Base-by-base conservation (phyloP, 1,139 yeast species). In the Scheffersomyces cryptocercus region DNA sequence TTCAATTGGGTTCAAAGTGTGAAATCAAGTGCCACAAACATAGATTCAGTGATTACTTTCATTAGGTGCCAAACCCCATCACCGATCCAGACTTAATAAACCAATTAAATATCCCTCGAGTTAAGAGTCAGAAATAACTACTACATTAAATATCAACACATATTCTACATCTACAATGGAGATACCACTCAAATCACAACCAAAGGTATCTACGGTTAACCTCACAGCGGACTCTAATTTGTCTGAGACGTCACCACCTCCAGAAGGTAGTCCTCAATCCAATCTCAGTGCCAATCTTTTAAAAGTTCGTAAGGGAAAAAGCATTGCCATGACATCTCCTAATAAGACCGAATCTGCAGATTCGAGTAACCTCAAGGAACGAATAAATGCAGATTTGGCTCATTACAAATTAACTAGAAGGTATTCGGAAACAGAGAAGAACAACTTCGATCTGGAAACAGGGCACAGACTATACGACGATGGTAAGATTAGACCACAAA, bases 391-490 rank as follows among this genome's bases (percentile, higher is more conserved):
- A 15, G 42, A 43, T 31, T 35, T 40, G 38, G 41, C 48, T 28
- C 56, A 55, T 37, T 61, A 59, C 40, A 59, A 59, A 46, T 54
- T 76, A 38, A 62, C 76, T 2, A 65, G 83, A 48, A 76, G 81
- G 0, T 80, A 75, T 53, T 80, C 85, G 3, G 85, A 80, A 47
- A 73, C 76, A 10, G 85, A 81, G 51, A 72, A 73, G 44, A 72
- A 73, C 40, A 77, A 79, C 49, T 81, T 78, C 55, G 80, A 78
- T 54, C 66, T 62, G 49, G 70, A 71, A 39, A 74, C 79, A 4
- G 83, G 83, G 10, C 77, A 74, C 48, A 56, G 82, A 41, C 59
- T 77, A 44, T 75, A 56, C 50, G 78, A 75, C 51, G 83, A 77
- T 55, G 80, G 77, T 24, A 64, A 65, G 33, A 74, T 75, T 42